Evolutionary conservation across 1,139 yeast species (phyloP), one percentile per base, ranked within the genome.

Genomic region (Geotrichum candidum): DNA sequence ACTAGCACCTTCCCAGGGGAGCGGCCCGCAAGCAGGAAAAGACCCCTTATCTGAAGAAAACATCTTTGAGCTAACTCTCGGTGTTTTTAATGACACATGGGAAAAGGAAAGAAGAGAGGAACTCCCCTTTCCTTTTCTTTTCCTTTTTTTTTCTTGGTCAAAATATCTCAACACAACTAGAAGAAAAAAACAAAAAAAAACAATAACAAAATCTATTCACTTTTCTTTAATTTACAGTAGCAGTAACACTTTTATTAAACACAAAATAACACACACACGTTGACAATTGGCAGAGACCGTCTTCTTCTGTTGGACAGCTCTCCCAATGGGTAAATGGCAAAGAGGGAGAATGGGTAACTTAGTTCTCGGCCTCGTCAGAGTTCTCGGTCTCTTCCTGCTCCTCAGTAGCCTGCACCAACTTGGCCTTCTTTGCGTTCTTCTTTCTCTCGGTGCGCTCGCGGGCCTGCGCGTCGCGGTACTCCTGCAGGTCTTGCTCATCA

Each of bases 401-500:
- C 38, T 61, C 61, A 0, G 59, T 58, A 57, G 56, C 56, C 33
- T 57, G 64, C 48, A 66, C 66, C 41, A 65, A 60, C 61, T 67
- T 66, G 62, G 58, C 64, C 63, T 54, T 64, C 66, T 59, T 65
- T 66, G 54, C 65, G 65, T 22, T 62, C 64, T 60, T 68, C 61
- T 67, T 65, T 64, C 65, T 69, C 66, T 69, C 73, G 73, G 67
- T 70, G 72, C 23, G 74, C 73, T 73, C 70, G 58, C 59, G 46
- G 35, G 72, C 69, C 64, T 77, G 71, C 66, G 77, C 77, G 57
- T 75, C 72, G 38, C 76, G 69, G 66, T 78, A 75, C 53, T 74
- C 68, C 51, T 74, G 74, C 59, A 78, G 65, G 57, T 86, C 88
- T 10, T 78, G 80, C 65, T 88, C 91, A 66, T 86, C 86, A 61